Conservation (phyloP, 2,329 filamentous ascomycete species). For the Claviceps capensis region DNA sequence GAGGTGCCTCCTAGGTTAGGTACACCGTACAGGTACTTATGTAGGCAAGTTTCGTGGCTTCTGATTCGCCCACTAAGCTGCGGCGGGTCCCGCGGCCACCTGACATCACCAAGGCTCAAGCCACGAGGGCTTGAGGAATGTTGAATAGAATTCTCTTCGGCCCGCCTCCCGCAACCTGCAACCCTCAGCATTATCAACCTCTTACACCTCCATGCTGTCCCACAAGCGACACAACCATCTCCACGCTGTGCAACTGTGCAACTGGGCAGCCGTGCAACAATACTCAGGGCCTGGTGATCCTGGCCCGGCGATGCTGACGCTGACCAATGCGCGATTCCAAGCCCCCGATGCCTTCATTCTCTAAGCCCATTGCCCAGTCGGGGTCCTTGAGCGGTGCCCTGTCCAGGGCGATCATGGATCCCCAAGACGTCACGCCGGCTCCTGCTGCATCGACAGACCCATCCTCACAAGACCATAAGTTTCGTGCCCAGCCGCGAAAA, state of each 20-base stretch:
- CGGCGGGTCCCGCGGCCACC: neutral
- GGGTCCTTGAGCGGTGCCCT: slow-evolving; percentile 11
- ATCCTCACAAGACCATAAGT: slow-evolving; percentile 6
- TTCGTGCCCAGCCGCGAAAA: slow-evolving; percentile 35
- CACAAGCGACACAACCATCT: neutral
- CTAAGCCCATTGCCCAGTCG: slow-evolving; percentile 21
- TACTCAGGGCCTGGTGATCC: neutral
- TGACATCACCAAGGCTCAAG: slow-evolving; percentile 1
- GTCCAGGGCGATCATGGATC: slow-evolving; percentile 6
- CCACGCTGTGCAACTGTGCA: neutral
- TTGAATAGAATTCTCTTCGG: neutral
- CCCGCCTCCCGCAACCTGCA: neutral
- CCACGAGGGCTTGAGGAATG: neutral
- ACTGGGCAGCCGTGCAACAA: neutral
- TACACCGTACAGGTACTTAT: too few species aligned
- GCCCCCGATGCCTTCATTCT: neutral
- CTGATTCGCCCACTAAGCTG: neutral
- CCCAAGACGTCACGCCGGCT: slow-evolving; percentile 5
- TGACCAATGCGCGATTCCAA: neutral
- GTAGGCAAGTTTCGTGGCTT: neutral
- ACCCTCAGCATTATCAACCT: neutral
- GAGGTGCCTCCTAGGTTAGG: too few species aligned
- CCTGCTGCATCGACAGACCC: slow-evolving; percentile 3
- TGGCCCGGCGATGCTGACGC: neutral
- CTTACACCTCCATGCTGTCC: neutral